phyloP scores from a whole-genome alignment of 2,329 filamentous ascomycete genomes.

The Pseudogymnoascus sp. region DNA sequence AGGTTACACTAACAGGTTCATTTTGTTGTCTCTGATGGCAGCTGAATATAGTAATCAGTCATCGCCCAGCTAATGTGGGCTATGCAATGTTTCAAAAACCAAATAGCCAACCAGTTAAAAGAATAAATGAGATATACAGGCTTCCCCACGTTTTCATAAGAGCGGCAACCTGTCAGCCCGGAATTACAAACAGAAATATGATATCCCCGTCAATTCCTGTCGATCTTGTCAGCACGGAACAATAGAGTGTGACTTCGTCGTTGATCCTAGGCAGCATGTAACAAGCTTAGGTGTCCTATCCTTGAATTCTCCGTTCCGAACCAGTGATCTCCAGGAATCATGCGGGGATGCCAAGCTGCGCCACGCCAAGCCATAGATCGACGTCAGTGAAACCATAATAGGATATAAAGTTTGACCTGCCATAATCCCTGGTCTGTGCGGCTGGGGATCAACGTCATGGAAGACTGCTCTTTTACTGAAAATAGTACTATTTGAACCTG shows the following conservation, averaged over 20 bases:
- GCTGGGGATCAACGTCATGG: not conserved
- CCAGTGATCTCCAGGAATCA: not conserved
- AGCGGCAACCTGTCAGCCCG: not conserved
- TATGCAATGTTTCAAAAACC: not conserved
- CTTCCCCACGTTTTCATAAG: not conserved
- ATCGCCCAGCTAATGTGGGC: not conserved
- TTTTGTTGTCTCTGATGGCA: not conserved
- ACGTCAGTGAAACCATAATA: not conserved
- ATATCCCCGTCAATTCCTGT: not conserved
- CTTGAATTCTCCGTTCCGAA: not conserved
- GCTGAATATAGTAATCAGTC: not conserved
- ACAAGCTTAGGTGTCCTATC: not conserved
- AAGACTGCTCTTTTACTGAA: not conserved
- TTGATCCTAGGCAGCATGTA: not conserved
- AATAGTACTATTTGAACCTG: not conserved
- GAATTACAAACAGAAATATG: not conserved
- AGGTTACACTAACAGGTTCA: not conserved
- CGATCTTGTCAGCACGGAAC: not conserved
- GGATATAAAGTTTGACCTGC: conserved; percentile 1
- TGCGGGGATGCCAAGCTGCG: not conserved
- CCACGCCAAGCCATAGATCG: not conserved
- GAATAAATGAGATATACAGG: not conserved
- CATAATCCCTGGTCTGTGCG: not conserved
- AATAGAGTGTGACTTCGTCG: not conserved
- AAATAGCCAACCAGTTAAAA: not conserved